Evolutionary conservation across 169 alveolate species (phyloP).

Genomic region (Cryptosporidium ubiquitum): DNA sequence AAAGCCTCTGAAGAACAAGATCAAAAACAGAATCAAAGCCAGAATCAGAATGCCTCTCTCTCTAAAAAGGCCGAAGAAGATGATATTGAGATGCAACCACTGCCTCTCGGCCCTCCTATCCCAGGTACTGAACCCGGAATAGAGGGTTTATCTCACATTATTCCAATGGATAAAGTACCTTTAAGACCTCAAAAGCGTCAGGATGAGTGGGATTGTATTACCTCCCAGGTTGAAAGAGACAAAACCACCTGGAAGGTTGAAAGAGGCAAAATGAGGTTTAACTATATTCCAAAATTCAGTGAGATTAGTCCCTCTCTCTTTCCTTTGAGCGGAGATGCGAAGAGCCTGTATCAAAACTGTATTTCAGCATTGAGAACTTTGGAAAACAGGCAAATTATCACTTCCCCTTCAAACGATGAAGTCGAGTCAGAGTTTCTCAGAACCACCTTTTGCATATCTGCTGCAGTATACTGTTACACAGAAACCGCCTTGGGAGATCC

Average conservation of each 20-base stretch:
- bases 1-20: not conserved
- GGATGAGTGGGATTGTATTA: slow-evolving; percentile 71
- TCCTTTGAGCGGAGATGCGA: slow-evolving; percentile 69
- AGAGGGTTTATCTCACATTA: slow-evolving; percentile 28
- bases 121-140: slow-evolving; percentile 71
- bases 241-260: slow-evolving; percentile 38
- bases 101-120: slow-evolving; percentile 49
- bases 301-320: slow-evolving; percentile 13
- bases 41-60: not conserved
- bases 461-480: slow-evolving; percentile 60
- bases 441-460: slow-evolving; percentile 64
- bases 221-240: slow-evolving; percentile 59
- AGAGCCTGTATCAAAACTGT: slow-evolving; percentile 52
- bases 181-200: slow-evolving; percentile 60
- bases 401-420: slow-evolving; percentile 56
- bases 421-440: slow-evolving; percentile 64
- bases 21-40: not conserved
- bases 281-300: slow-evolving; percentile 47
- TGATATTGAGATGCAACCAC: not conserved
- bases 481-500: slow-evolving; percentile 65
- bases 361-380: slow-evolving; percentile 9
- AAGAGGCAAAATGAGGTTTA: slow-evolving; percentile 60
- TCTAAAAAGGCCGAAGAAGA: not conserved
- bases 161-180: not conserved
- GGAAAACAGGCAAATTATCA: slow-evolving; percentile 24